phyloP scores from a whole-genome alignment of 129 eudicot species.

The Saposhnikovia divaricata region DNA sequence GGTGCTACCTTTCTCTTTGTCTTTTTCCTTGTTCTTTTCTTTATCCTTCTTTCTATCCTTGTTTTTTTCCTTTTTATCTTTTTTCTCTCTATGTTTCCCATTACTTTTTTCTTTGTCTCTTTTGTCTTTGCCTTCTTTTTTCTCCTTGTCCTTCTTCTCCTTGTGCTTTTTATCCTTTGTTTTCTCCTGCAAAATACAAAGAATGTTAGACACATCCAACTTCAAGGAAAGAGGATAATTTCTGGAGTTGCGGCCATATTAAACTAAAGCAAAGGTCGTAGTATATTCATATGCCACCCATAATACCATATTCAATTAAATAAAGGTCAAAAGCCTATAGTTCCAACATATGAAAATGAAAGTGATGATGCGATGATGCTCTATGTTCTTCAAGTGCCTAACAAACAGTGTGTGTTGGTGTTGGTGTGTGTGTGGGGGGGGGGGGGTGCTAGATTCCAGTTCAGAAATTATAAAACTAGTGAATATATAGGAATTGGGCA shows the following conservation, averaged over 20 bases:
- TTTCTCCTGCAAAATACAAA: constrained; percentile 41
- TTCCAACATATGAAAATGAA: background rate
- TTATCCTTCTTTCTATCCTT: constrained; percentile 58
- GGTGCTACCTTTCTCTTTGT: constrained; percentile 27
- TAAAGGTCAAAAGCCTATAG: background rate
- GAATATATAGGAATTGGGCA: background rate
- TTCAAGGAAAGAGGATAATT: background rate
- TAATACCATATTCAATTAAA: background rate
- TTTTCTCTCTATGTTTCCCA: constrained; percentile 54
- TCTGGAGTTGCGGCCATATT: background rate
- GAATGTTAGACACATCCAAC: background rate
- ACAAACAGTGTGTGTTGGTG: too few species aligned
- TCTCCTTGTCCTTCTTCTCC: constrained; percentile 66
- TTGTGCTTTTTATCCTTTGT: constrained; percentile 60
- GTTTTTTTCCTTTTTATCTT: constrained; percentile 61
- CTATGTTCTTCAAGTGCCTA: background rate
- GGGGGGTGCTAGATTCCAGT: background rate
- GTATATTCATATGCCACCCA: background rate
- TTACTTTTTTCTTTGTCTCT: constrained; percentile 49
- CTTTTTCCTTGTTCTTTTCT: constrained; percentile 29
- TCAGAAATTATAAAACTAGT: background rate
- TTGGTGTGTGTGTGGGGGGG: background rate
- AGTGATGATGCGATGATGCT: background rate
- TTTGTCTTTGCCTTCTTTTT: constrained; percentile 52
- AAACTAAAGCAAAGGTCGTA: background rate